Conservation (phyloP, 2,329 filamentous ascomycete genomes). For the Tolypocladium capitatum region DNA sequence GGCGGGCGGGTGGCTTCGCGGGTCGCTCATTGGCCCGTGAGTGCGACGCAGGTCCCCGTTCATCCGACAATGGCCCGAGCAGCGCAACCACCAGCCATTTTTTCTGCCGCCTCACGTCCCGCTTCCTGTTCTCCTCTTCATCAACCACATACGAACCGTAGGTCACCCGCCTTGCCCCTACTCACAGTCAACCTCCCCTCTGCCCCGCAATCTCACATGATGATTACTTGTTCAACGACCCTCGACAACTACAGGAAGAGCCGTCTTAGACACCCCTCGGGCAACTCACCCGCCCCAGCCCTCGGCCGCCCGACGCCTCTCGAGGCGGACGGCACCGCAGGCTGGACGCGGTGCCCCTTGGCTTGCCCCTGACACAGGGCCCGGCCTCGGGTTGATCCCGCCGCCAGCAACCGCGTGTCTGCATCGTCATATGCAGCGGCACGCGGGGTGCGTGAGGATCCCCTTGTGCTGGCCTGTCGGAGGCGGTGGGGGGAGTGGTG, state of each 20-base stretch:
- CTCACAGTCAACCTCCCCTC: background rate
- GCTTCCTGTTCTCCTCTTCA: background rate
- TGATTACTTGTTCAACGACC: slow-evolving; percentile 26
- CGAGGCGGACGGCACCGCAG: no score
- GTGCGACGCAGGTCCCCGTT: background rate
- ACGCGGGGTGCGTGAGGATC: slow-evolving; percentile 6
- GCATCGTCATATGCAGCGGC: slow-evolving; percentile 22
- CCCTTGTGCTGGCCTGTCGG: slow-evolving; percentile 12
- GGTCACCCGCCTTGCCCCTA: background rate
- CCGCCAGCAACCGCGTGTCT: slow-evolving; percentile 7
- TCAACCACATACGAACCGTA: background rate
- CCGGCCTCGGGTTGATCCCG: slow-evolving; percentile 6
- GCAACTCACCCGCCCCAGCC: background rate
- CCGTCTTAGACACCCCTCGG: slow-evolving; percentile 29
- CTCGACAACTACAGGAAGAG: slow-evolving; percentile 29
- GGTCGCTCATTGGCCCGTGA: background rate
- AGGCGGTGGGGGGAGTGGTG: slow-evolving; percentile 26
- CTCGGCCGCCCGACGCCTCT: background rate
- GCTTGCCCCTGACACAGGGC: slow-evolving; percentile 3
- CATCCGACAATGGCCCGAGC: background rate
- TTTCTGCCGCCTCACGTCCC: background rate
- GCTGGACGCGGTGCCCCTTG: slow-evolving; percentile 3
- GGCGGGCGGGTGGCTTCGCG: background rate
- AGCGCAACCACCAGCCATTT: background rate
- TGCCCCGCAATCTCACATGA: slow-evolving; percentile 19